These are phyloP conservation scores for Acanthamoeba healyi DNA, from an alignment of 208 protist genomes.

Conservation along the genomic window DNA sequence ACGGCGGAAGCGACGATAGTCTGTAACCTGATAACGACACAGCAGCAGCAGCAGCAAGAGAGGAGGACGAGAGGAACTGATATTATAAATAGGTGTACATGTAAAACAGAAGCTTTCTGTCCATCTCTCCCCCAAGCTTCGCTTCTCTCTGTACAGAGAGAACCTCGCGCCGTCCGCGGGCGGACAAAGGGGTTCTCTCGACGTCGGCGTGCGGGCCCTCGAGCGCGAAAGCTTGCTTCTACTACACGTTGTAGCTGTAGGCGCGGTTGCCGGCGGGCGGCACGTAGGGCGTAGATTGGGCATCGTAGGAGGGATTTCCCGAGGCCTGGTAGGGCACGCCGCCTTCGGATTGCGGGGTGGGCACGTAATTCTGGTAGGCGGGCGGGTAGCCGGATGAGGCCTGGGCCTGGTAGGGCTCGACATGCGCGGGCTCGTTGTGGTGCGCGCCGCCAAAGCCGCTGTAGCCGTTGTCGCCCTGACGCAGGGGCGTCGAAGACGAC, in stretches of 20 bases:
- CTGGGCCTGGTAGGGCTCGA: slow-evolving; percentile 24
- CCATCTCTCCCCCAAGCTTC: background rate
- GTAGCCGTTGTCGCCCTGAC: background rate
- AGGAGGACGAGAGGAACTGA: background rate
- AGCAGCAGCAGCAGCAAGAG: background rate
- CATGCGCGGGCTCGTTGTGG: background rate
- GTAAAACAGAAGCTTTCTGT: background rate
- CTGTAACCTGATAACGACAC: background rate
- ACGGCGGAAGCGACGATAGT: background rate
- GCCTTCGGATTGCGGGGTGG: background rate
- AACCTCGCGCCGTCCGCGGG: no score
- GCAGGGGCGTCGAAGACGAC: background rate
- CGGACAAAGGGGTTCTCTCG: no score
- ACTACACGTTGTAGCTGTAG: background rate
- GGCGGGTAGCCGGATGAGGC: slow-evolving; percentile 25
- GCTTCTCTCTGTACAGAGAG: background rate
- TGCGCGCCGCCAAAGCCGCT: background rate
- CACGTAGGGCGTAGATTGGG: background rate
- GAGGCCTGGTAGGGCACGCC: slow-evolving; percentile 7
- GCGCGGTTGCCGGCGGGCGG: background rate
- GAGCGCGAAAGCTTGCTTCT: background rate
- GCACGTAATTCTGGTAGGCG: background rate
- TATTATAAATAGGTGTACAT: no score
- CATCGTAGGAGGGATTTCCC: background rate
- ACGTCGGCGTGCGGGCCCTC: no score